Conservation (phyloP, 805 yeast genomes). For the Lachancea sp. region DNA sequence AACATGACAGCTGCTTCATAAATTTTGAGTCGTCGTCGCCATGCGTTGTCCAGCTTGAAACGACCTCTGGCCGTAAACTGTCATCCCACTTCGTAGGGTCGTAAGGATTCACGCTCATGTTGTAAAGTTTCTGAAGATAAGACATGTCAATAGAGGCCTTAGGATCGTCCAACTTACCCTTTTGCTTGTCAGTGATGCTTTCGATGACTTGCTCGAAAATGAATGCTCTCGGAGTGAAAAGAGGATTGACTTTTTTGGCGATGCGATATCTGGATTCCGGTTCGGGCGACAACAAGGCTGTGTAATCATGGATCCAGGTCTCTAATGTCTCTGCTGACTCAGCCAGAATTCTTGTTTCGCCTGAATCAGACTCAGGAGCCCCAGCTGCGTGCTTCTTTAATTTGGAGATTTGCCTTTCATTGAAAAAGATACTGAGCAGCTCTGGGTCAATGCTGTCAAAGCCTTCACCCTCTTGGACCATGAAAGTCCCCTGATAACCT, state of each 20-base stretch:
- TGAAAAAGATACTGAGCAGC: slow-evolving; percentile 18
- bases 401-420: slow-evolving; percentile 14
- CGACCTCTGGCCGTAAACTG: slow-evolving; percentile 44
- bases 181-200: slow-evolving; percentile 43
- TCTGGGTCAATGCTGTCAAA: slow-evolving; percentile 18
- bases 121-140: slow-evolving; percentile 52
- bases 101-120: slow-evolving; percentile 74
- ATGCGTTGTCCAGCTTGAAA: slow-evolving; percentile 44
- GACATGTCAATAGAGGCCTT: slow-evolving; percentile 25
- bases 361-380: slow-evolving; percentile 31
- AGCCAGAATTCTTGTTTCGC: slow-evolving; percentile 32
- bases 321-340: slow-evolving; percentile 38
- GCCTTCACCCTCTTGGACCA: slow-evolving; percentile 21
- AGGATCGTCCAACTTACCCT: slow-evolving; percentile 37
- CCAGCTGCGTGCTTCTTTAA: slow-evolving; percentile 18
- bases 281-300: slow-evolving; percentile 32
- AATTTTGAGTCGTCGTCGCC: slow-evolving; percentile 47
- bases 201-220: slow-evolving; percentile 76
- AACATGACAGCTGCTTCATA: slow-evolving; percentile 74
- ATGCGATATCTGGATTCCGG: slow-evolving; percentile 37
- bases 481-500: slow-evolving; percentile 36
- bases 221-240: slow-evolving; percentile 80
- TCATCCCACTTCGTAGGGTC: slow-evolving; percentile 62
- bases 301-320: slow-evolving; percentile 50
- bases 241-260: slow-evolving; percentile 57